phyloP scores from a whole-genome alignment of 1,139 yeast genomes.

The Sugiyamaella grinbergsii region DNA sequence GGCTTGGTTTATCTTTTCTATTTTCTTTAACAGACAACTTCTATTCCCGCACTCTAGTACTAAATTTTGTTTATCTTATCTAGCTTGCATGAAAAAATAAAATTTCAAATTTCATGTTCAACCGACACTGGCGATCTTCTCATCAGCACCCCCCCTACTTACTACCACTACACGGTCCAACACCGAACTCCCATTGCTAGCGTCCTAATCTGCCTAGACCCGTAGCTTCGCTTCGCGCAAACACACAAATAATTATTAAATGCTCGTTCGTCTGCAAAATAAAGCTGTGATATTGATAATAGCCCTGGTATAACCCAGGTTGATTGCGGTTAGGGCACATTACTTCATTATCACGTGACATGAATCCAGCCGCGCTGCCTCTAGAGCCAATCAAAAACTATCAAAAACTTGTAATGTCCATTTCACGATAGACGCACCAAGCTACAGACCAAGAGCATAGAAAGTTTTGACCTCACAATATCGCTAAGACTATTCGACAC shows the following conservation, averaged over 20 bases:
- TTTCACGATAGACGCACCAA: neutral
- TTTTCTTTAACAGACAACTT: neutral
- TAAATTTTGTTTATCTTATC: no score
- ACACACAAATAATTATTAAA: no score
- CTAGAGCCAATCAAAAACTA: slow-evolving; percentile 9
- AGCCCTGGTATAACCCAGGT: no score
- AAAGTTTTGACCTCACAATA: neutral
- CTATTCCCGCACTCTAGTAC: no score
- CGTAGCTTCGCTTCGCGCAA: no score
- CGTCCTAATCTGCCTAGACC: no score
- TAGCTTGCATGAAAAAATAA: slow-evolving; percentile 1
- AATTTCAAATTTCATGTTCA: slow-evolving; percentile 5
- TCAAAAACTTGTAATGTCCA: slow-evolving; percentile 3
- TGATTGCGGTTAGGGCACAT: slow-evolving; percentile 1
- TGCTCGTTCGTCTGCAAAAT: no score
- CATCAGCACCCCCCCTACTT: no score
- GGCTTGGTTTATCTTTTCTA: neutral
- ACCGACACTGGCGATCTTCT: no score
- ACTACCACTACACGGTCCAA: no score
- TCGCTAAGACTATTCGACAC: slow-evolving; percentile 1
- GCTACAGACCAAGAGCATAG: no score
- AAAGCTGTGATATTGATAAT: neutral
- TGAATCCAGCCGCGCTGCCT: slow-evolving; percentile 2
- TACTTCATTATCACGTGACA: neutral
- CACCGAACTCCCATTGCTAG: no score